Base-by-base conservation (phyloP, 2,329 filamentous ascomycete species). In the Aspergillus nomiae region DNA sequence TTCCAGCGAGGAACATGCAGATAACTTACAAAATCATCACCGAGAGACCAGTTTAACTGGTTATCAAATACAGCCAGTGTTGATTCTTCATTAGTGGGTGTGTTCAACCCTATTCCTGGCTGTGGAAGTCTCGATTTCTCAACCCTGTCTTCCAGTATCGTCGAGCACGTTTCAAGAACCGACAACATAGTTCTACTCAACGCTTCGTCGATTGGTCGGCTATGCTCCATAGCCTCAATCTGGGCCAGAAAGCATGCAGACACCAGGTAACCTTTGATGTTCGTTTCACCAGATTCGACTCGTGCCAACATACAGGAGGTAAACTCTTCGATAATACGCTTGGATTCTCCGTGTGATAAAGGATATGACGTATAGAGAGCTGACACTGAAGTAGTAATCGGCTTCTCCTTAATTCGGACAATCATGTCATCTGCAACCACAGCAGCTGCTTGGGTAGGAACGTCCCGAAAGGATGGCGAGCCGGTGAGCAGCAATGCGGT, bases 381-480 rank as follows among this genome's bases (percentile, higher is more conserved):
- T 16, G 46, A 50, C 4, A 9, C 46, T n/a, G 26, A 30, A 16
- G 24, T 10, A 50, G 16, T 30, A 10, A 10, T 19, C 9, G 12
- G 14, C 14, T 50, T 2, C 24, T 50, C 46, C 8, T n/a, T 16
- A 16, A 50, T 16, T 8, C 26, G 46, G 8, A 10, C 14, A 16
- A 50, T 50, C 3, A 50, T 9, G 16, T 50, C 46, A 28, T 50
- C 46, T 14, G 26, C 46, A n/a, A 50, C 8, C 5, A 50, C 1
- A 19, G 46, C 51, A 14, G 41, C 50, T 19, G 61, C 61, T 38
- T 59, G 50, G 38, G 36, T 41, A 21, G 61, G 50, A 5, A 59
- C 43, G 30, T 63, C 61, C 10, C 61, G 56, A 51, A 58, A 62
- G 30, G 34, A 24, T 7, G 60, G 46, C 1, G 60, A 50, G 24